Base-by-base conservation (phyloP, 2,329 filamentous ascomycete species). In the Dothideomycetes sp. region DNA sequence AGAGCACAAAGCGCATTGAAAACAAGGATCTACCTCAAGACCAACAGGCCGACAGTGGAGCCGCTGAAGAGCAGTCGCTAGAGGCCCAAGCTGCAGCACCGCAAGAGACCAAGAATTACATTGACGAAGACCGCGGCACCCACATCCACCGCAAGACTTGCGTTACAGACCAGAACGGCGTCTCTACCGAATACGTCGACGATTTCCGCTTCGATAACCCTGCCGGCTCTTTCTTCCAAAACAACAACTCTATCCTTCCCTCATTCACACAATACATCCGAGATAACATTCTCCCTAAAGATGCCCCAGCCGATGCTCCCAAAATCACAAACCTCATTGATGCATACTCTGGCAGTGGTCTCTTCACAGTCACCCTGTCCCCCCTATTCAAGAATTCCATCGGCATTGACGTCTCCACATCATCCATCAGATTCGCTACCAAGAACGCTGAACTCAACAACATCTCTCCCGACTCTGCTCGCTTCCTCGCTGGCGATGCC, bases 201-300 rank as follows among this genome's bases (percentile, higher is more conserved):
- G 67, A 78, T 60, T 91, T 82, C 67, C 69, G 80, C 56, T 94
- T 98, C 66, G 80, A 80, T 59, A 96, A 94, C 66, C 85, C 84
- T 3, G 91, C 91, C 9, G 88, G 88, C 45, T 79, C 85, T 38
- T 98, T 98, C 69, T 98, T 98, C 75, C 91, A 98, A 59, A 98
- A 98, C 72, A 98, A 98, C 74, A 96, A 96, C 70, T 93, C 87
- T 41, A 96, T 98, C 63, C 80, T 98, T 17, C 78, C 84, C 20
- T 65, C 69, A 12, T 94, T 96, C 64, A 94, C 87, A 11, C 73
- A 78, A 50, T 94, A 93, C 67, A 84, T 96, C 58, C 83, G 86
- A 47, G 71, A 82, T 25, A 76, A 82, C 61, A 83, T 89, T 54
- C 69, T 88, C 2, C 80, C 78, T 18, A 42, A 51, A 20, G 41